Evolutionary conservation across 176 grass and related monocot genomes (phyloP).

Genomic region (Phoenix roebelenii): DNA sequence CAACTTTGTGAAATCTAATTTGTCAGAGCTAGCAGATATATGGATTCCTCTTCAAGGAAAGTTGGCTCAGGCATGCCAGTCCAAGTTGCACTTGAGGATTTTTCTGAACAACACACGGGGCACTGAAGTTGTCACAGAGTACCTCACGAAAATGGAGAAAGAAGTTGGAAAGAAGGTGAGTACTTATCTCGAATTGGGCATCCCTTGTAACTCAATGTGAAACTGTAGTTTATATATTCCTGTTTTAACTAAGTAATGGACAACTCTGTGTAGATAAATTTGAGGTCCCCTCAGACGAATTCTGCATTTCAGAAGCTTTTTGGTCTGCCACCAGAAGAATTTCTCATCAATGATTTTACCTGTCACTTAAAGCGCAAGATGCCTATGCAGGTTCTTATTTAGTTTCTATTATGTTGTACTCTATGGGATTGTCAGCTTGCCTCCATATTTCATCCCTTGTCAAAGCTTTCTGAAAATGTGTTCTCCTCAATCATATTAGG

Average conservation of each 20-base stretch:
- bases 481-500: too few species aligned
- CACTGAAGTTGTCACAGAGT: conserved; percentile 49
- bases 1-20: conserved; percentile 86
- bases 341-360: conserved; percentile 99
- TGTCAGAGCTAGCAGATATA: conserved; percentile 62
- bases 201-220: not conserved
- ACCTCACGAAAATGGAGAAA: conserved; percentile 82
- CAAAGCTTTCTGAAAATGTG: too few species aligned
- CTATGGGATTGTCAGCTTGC: too few species aligned
- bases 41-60: conserved; percentile 81
- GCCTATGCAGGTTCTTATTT: conserved; percentile 53
- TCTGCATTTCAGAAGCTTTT: conserved; percentile 87
- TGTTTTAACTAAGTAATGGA: conserved; percentile 8
- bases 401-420: not conserved
- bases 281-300: conserved; percentile 85
- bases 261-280: conserved; percentile 56
- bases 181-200: not conserved
- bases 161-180: conserved; percentile 88
- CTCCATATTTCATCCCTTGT: too few species aligned
- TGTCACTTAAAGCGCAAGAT: conserved; percentile 96
- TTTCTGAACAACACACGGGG: conserved; percentile 80
- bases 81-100: conserved; percentile 73
- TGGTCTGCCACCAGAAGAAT: conserved; percentile 79
- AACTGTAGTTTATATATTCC: too few species aligned
- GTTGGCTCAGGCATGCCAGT: conserved; percentile 81